A percentile compares a stretch with the other conserved stretches of the same genome.
phyloP scores from a whole-genome alignment of 2,329 filamentous ascomycete genomes.

The Aspergillus piperis region DNA sequence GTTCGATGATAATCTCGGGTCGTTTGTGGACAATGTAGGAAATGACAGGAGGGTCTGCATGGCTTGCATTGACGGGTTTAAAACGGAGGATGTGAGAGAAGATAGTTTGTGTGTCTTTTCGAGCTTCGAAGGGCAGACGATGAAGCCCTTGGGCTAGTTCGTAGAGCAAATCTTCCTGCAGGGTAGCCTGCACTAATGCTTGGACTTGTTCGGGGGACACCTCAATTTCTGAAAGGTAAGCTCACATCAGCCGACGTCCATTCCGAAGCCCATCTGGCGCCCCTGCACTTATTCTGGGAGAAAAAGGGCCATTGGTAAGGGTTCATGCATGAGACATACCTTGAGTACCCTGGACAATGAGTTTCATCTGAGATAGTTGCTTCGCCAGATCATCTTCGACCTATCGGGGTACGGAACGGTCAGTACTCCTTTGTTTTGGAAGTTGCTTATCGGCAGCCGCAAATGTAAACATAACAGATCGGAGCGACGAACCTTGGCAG shows the following conservation, averaged over 20 bases:
- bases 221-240: conserved; percentile 67
- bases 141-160: conserved; percentile 80
- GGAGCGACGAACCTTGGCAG: conserved; percentile 54
- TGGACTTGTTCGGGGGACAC: conserved; percentile 84
- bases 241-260: conserved; percentile 13
- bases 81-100: conserved; percentile 95
- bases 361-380: conserved; percentile 86
- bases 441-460: background rate
- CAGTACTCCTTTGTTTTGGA: conserved; percentile 21
- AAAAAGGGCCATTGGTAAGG: background rate
- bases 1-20: conserved; percentile 81
- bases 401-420: conserved; percentile 50
- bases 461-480: background rate
- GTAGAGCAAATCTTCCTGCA: conserved; percentile 86
- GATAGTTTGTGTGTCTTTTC: conserved; percentile 93
- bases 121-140: conserved; percentile 88
- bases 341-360: conserved; percentile 88
- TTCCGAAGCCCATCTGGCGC: background rate
- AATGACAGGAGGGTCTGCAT: conserved; percentile 78
- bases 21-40: conserved; percentile 85
- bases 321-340: conserved; percentile 52
- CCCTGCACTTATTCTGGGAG: background rate
- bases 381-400: conserved; percentile 82
- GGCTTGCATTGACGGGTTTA: conserved; percentile 66
- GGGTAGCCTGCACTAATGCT: conserved; percentile 78